Evolutionary conservation across 1,139 yeast species (phyloP), one percentile per base, ranked within the genome.

Genomic region (Trichomonascaceae sp.): DNA sequence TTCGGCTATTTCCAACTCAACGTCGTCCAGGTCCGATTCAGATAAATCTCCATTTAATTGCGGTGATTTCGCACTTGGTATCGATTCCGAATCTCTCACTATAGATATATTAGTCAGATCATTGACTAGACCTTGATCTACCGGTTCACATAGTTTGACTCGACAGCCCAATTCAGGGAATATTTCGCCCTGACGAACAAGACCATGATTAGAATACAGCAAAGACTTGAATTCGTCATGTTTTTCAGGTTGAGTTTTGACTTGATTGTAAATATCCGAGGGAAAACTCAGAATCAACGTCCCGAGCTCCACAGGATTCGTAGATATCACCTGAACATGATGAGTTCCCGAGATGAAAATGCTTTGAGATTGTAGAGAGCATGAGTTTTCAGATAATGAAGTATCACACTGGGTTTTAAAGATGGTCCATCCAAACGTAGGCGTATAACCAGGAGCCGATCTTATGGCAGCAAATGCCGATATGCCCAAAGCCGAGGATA

Each of bases 101-200:
- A 85, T 69, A 1, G 83, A 77, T n/a, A 85, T 71, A 27, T 72
- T 72, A 0, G 89, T 82, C 1, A 58, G 59, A 43, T 68, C 67
- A 2, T 78, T 67, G n/a, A 67, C 61, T 7, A 67, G 49, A 0
- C 96, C 96, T 65, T 86, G 95, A 46, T 80, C 80, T 1, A 82
- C 76, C 0, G 96, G 95, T 60, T 86, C 95, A 65, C 90, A 81
- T 38, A 84, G 76, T 7, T 79, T 66, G 4, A 87, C 77, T 8
- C 61, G 50, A 47, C 60, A 63, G 27, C 60, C 61, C 1, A 61
- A 46, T 8, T 54, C 60, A 1, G 60, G 56, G 27, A 65, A 52
- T 36, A 55, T 58, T 39, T 63, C 65, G 15, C 72, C 73, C 49
- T 66, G 67, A 3, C 70, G 61, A 1, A 68, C 32, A 12, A 71